A percentile compares a stretch with the other conserved stretches of the same genome.
Evolutionary conservation across 2,329 filamentous ascomycete species (phyloP).

Genomic region (Byssochlamys sp.): DNA sequence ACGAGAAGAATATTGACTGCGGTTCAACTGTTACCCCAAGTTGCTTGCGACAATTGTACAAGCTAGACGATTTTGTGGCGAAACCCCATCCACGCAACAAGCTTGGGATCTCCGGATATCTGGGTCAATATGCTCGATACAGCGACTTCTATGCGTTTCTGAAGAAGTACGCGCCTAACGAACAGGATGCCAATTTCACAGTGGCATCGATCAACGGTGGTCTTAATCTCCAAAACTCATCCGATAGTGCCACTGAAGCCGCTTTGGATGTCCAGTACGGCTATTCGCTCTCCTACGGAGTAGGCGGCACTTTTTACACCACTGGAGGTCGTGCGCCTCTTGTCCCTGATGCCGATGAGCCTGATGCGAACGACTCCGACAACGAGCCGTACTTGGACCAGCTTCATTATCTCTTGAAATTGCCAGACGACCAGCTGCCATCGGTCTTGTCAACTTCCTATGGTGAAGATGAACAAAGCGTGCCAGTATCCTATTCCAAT

Average conservation of each 20-base stretch:
- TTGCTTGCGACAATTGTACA: constrained; percentile 44
- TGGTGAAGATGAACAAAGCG: constrained; percentile 55
- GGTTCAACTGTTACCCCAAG: constrained; percentile 36
- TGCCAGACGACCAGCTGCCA: constrained; percentile 48
- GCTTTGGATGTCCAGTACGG: constrained; percentile 57
- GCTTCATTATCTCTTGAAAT: constrained; percentile 49
- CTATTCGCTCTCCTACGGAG: constrained; percentile 45
- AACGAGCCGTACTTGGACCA: constrained; percentile 62
- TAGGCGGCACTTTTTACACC: constrained; percentile 50
- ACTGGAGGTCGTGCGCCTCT: constrained; percentile 49
- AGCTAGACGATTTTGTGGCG: constrained; percentile 33
- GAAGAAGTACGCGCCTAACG: constrained; percentile 43
- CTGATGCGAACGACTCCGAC: constrained; percentile 33
- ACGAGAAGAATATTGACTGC: constrained; percentile 24
- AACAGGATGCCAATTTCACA: constrained; percentile 46
- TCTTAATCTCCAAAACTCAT: constrained; percentile 38
- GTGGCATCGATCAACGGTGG: constrained; percentile 50
- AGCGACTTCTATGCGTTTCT: constrained; percentile 51
- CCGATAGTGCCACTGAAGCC: constrained; percentile 44
- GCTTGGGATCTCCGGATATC: constrained; percentile 41
- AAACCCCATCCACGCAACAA: constrained; percentile 27
- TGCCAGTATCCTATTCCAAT: constrained; percentile 51
- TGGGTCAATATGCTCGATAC: constrained; percentile 44
- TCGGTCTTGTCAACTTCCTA: constrained; percentile 61
- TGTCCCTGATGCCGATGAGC: constrained; percentile 39